These are phyloP conservation scores for Begonia loranthoides DNA, from an alignment of 306 rosid species.

Conservation along the genomic window DNA sequence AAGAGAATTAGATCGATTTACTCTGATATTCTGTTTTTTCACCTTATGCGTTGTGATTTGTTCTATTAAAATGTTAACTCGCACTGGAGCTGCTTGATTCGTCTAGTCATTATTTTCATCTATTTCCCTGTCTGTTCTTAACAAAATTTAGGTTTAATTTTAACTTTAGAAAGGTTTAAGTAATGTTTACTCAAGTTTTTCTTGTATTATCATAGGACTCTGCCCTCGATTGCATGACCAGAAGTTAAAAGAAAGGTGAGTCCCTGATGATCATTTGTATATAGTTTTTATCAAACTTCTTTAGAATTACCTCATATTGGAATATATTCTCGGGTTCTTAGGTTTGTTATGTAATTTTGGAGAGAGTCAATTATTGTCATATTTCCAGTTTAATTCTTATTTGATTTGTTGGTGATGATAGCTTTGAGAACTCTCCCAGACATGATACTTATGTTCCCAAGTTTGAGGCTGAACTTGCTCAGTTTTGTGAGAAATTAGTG, in stretches of 20 bases:
- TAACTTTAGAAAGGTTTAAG: too few species aligned
- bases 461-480: conserved; percentile 91
- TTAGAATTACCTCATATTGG: too few species aligned
- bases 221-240: conserved; percentile 85
- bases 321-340: background rate
- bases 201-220: conserved; percentile 41
- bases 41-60: too few species aligned
- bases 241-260: conserved; percentile 91
- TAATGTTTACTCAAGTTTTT: background rate
- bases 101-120: too few species aligned
- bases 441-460: conserved; percentile 69
- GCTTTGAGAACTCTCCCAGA: conserved; percentile 89
- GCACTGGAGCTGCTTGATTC: too few species aligned
- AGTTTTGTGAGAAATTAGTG: conserved; percentile 92
- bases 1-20: too few species aligned
- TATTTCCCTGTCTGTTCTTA: too few species aligned
- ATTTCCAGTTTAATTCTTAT: conserved; percentile 5
- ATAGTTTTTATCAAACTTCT: too few species aligned
- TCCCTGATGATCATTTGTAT: background rate
- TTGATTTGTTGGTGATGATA: conserved; percentile 21
- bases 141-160: too few species aligned
- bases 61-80: too few species aligned
- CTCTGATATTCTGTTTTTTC: too few species aligned
- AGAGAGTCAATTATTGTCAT: background rate
- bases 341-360: too few species aligned